Evolutionary conservation across 2,329 filamentous ascomycete species (phyloP).

Genomic region (Colletotrichum shisoi): DNA sequence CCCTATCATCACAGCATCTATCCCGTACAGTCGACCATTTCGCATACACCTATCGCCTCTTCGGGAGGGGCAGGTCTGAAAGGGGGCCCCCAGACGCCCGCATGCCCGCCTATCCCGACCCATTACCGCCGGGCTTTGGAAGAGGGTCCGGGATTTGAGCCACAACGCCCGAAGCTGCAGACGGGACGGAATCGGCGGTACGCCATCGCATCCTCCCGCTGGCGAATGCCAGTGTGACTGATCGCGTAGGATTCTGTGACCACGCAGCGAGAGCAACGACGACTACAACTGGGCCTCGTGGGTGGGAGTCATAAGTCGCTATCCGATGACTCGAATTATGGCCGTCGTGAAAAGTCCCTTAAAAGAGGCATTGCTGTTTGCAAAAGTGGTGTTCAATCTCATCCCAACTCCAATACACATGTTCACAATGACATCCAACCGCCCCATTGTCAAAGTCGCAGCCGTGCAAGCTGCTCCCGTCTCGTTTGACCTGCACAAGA

Average conservation of each 20-base stretch:
- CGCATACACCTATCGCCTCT: neutral
- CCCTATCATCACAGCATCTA: neutral
- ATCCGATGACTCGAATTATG: slow-evolving; percentile 1
- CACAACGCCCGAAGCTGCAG: slow-evolving; percentile 6
- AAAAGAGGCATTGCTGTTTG: slow-evolving; percentile 20
- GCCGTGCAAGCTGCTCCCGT: slow-evolving; percentile 53
- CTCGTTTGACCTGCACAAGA: slow-evolving; percentile 50
- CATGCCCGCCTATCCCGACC: neutral
- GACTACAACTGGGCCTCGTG: neutral
- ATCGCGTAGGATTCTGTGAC: slow-evolving; percentile 17
- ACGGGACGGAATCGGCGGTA: slow-evolving; percentile 9
- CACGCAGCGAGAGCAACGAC: neutral
- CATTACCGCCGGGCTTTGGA: slow-evolving; percentile 35
- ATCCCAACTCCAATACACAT: neutral
- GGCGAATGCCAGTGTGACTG: neutral
- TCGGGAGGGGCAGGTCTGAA: neutral
- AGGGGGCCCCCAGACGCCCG: neutral
- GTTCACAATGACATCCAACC: slow-evolving; percentile 21
- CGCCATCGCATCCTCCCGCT: slow-evolving; percentile 7
- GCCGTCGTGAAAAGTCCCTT: slow-evolving; percentile 5
- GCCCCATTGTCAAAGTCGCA: slow-evolving; percentile 48
- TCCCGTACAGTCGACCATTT: neutral
- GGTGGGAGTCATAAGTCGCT: neutral
- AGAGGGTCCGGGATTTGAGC: slow-evolving; percentile 41
- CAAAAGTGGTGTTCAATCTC: neutral